These are phyloP conservation scores for Gryganskiella cystojenkinii DNA, from an alignment of 192 early-diverging fungal species.

Conservation along the genomic window DNA sequence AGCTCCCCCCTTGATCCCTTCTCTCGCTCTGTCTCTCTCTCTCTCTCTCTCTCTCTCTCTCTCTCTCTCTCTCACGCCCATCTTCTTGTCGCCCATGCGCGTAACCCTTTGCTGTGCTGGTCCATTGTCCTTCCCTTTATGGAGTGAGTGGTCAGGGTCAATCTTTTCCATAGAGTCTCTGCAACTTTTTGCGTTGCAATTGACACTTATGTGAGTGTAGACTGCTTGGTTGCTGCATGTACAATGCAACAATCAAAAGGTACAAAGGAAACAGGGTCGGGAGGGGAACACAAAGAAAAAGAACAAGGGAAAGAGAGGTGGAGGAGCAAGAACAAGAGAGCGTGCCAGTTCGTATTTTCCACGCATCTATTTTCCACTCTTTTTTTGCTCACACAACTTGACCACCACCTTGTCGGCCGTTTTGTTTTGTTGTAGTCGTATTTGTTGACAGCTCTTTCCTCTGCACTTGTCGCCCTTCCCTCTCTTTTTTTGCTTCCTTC, in stretches of 20 bases:
- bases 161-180: background rate
- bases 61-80: background rate
- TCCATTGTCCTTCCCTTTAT: constrained; percentile 21
- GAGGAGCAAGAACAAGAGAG: no score
- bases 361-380: constrained; percentile 10
- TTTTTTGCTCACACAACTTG: background rate
- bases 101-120: background rate
- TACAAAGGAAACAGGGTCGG: no score
- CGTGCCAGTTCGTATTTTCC: background rate
- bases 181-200: no score
- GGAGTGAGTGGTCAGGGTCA: no score
- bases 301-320: no score
- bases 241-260: no score
- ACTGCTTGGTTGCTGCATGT: no score
- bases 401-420: no score
- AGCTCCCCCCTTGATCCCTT: background rate
- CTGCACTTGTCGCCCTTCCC: background rate
- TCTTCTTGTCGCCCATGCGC: background rate
- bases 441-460: no score
- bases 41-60: background rate
- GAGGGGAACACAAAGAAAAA: no score
- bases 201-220: no score
- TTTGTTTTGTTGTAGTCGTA: no score
- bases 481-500: constrained; percentile 13
- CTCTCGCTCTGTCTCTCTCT: background rate